Evolutionary conservation across 108 stramenopile species (phyloP), one percentile per base, ranked within the genome.

Genomic region (Cyclotella cryptica): DNA sequence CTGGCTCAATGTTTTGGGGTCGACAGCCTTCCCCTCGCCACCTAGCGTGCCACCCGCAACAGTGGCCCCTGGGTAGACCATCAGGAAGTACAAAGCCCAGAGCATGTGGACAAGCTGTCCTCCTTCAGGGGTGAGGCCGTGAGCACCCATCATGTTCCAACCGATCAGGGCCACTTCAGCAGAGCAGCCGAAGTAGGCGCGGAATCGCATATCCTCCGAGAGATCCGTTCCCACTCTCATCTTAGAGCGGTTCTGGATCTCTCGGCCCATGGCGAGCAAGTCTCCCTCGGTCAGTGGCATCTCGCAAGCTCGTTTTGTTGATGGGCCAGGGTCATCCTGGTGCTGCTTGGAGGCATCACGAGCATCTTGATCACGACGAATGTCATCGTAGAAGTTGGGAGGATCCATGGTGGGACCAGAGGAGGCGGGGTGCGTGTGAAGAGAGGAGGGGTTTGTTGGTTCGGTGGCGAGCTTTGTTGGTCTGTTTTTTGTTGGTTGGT

Each of bases 61-160:
- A 55, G 2, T 35, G 39, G 29, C 18, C 29, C 40, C 30, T 39
- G 68, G 68, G 35, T 69, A 69, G 28, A 45, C 68, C 7, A 30
- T 52, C 68, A 69, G 52, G 7, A 69, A 69, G 51, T 46, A 40
- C 0, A 69, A 51, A 3, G 53, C 26, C 53, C 68, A 69, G 18
- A 69, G 29, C 3, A 67, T 12, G 44, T 67, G 66, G 10, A 47
- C 45, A 45, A 47, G 22, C 1, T 9, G 42, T 12, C 7, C 47
- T 2, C 35, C 53, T 17, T 55, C 51, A 14, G 52, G 68, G 68
- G 53, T 18, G 9, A 69, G 19, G 0, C 27, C 7, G 7, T 45
- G 11, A 10, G 27, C 18, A 18, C 21, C 11, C 26, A 69, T 26
- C 10, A 53, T 14, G 18, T 12, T 4, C 68, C 68, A 69, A 11